Evolutionary conservation across 352 stramenopile genomes (phyloP), one percentile per base, ranked within the genome.

Genomic region (Pythium brassicae): DNA sequence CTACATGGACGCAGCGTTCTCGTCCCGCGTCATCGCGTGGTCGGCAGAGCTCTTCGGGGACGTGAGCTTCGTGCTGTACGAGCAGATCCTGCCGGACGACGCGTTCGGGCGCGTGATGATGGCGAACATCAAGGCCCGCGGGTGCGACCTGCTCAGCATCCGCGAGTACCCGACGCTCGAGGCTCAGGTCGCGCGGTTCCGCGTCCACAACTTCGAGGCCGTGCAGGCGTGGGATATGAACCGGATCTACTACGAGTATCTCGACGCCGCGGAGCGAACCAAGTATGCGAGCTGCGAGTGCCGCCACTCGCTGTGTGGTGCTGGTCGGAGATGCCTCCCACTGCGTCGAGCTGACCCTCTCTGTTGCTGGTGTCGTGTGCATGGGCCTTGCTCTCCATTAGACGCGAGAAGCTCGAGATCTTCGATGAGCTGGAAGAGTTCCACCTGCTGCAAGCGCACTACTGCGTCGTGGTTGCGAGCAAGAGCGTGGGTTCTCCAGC

Each of bases 371-470:
- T 37, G 32, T 37, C 9, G 9, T 7, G 32, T 35, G 29, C 5
- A 35, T 35, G 29, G 29, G 29, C n/a, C 5, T 22, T 26, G 11
- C n/a, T 47, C n/a, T 15, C 20, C 10, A n/a, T n/a, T 14, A 94
- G 83, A 32, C 76, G 83, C 17, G 86, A 96, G 60, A 78, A 73
- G 40, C 74, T 97, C 20, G 90, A 97, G 66, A 89, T 96, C 46
- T 96, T 97, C 64, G 90, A 97, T 61, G 90, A 97, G 56, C 62
- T 97, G 15, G 90, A 97, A 61, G 90, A 97, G 59, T 97, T 92
- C 65, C 83, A 96, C 70, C 62, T 97, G 62, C 73, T 97, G 48
- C 88, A 97, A 49, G 78, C 72, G 1, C 90, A 97, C 68, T 97
- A 97, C 52, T 97, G 87, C 50, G 46, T 97, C 51, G 80, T 96